phyloP scores from a whole-genome alignment of 495 filamentous ascomycete genomes.

The Penicillium angulare region DNA sequence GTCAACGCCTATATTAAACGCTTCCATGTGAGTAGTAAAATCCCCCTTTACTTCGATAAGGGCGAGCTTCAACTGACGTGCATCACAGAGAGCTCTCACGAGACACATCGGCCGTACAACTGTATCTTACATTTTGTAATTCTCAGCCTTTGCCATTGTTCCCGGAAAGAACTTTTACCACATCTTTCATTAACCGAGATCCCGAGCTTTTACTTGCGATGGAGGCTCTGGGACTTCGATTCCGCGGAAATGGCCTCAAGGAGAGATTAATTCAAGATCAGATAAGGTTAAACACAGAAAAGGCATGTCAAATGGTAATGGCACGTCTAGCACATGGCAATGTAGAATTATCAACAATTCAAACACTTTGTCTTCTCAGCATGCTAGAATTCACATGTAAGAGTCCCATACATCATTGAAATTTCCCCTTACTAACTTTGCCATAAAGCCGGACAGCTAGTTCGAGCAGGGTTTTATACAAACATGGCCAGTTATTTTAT shows the following conservation, averaged over 20 bases:
- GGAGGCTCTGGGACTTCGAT: conserved; percentile 36
- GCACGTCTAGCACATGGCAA: conserved; percentile 29
- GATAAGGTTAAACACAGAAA: conserved; percentile 27
- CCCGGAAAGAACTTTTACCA: conserved; percentile 17
- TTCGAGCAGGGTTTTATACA: conserved; percentile 36
- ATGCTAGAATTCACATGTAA: conserved; percentile 43
- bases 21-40: not conserved
- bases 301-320: conserved; percentile 29
- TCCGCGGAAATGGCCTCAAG: conserved; percentile 12
- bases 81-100: not conserved
- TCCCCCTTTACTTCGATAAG: not conserved
- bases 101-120: not conserved
- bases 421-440: not conserved
- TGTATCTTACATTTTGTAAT: not conserved
- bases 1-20: not conserved
- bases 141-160: conserved; percentile 41
- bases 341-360: conserved; percentile 43
- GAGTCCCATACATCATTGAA: not conserved
- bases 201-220: conserved; percentile 36
- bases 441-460: conserved; percentile 31
- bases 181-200: conserved; percentile 25
- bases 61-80: not conserved
- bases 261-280: conserved; percentile 8
- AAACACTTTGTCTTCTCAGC: conserved; percentile 39
- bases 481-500: conserved; percentile 38